These are phyloP conservation scores for Penicillium capsulatum DNA, from an alignment of 2,329 filamentous ascomycete genomes.

Conservation along the genomic window DNA sequence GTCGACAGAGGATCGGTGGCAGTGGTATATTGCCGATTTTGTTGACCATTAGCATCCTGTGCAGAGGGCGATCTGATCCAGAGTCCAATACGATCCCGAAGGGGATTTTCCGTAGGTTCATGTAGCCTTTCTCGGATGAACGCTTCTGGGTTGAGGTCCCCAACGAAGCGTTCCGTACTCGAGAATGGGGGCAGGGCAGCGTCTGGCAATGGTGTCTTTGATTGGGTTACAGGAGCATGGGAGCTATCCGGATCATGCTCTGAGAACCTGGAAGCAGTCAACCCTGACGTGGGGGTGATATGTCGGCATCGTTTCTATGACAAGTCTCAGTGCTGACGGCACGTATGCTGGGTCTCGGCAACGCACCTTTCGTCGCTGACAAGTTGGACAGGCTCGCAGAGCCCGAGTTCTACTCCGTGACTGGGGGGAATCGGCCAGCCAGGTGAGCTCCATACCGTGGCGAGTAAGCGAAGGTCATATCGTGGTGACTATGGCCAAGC, in stretches of 20 bases:
- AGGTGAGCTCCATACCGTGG: slow-evolving; percentile 32
- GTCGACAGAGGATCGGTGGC: slow-evolving; percentile 1
- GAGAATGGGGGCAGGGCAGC: slow-evolving; percentile 10
- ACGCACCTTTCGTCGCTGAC: slow-evolving; percentile 33
- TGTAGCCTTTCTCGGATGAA: slow-evolving; percentile 34
- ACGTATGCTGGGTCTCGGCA: background rate
- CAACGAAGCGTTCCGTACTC: slow-evolving; percentile 35
- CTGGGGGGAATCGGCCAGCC: slow-evolving; percentile 34
- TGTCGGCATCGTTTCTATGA: slow-evolving; percentile 35
- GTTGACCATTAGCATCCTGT: slow-evolving; percentile 7
- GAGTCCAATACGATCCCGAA: slow-evolving; percentile 31
- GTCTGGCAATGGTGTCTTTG: slow-evolving; percentile 4
- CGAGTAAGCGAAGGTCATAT: background rate
- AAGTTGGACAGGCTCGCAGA: slow-evolving; percentile 29
- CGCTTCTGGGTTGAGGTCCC: slow-evolving; percentile 41
- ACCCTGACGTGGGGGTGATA: slow-evolving; percentile 13
- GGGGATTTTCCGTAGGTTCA: slow-evolving; percentile 20
- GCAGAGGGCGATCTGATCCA: slow-evolving; percentile 28
- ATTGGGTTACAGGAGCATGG: slow-evolving; percentile 1
- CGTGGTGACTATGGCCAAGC: too few relatives aligned
- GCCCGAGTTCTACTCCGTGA: slow-evolving; percentile 31
- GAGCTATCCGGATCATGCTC: background rate
- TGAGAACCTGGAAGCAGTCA: slow-evolving; percentile 3
- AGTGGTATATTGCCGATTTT: slow-evolving; percentile 2
- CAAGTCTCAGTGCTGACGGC: slow-evolving; percentile 2